Conservation (phyloP, 371 early-diverging fungal genomes). For the Blakeslea trispora region DNA sequence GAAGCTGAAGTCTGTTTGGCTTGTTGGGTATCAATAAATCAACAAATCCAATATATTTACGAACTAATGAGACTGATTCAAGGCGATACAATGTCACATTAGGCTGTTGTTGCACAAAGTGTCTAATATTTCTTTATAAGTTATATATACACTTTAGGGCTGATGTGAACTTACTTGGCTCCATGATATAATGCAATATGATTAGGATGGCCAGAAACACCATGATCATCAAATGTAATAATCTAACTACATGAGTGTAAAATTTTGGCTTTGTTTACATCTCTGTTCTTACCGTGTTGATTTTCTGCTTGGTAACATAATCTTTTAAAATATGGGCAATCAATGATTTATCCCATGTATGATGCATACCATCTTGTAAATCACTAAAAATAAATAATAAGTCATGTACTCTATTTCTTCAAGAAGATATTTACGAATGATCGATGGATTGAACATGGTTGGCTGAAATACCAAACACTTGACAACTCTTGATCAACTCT, state of each 20-base stretch:
- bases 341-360: constrained; percentile 67
- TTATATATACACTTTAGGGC: neutral
- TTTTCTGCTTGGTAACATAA: constrained; percentile 58
- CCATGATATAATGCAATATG: constrained; percentile 86
- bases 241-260: constrained; percentile 54
- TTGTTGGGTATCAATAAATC: constrained; percentile 43
- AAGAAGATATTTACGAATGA: constrained; percentile 56
- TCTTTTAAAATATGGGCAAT: constrained; percentile 62
- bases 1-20: constrained; percentile 27
- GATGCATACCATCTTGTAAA: constrained; percentile 77
- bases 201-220: constrained; percentile 94
- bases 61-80: constrained; percentile 60
- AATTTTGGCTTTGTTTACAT: too few species aligned
- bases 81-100: constrained; percentile 56
- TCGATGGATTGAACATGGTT: constrained; percentile 66
- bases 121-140: constrained; percentile 4
- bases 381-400: constrained; percentile 36
- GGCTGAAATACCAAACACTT: constrained; percentile 64
- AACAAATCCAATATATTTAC: constrained; percentile 78
- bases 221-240: constrained; percentile 92
- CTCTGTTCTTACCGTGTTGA: constrained; percentile 73
- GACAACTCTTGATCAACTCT: constrained; percentile 74
- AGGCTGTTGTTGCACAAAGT: constrained; percentile 9
- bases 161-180: constrained; percentile 57
- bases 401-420: constrained; percentile 10